Conservation (phyloP, 139 green algal species). For the Coelastrella sp. region DNA sequence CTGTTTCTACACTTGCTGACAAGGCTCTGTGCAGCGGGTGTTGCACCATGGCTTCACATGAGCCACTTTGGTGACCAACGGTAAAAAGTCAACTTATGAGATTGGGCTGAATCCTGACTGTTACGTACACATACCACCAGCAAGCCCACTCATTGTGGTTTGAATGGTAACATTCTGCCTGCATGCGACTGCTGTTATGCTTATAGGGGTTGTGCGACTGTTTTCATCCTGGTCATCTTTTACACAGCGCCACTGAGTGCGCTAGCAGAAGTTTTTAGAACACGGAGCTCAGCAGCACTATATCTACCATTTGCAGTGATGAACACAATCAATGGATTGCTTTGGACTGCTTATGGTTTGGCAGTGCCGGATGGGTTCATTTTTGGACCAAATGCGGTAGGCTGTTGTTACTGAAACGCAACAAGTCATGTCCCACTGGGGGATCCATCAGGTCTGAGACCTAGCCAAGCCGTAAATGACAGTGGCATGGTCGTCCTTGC, state of each 20-base stretch:
- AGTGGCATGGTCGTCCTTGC: no score
- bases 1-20: no score
- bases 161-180: neutral
- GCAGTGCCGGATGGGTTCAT: conserved; percentile 42
- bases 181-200: no score
- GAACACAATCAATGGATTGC: conserved; percentile 28
- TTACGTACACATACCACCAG: no score
- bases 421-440: no score
- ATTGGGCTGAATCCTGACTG: no score
- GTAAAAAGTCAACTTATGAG: no score
- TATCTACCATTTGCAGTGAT: conserved; percentile 40
- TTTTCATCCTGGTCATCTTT: conserved; percentile 45
- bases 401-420: no score
- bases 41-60: neutral
- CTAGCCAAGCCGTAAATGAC: no score
- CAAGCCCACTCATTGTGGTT: no score
- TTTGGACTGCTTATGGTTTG: conserved; percentile 34
- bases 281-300: conserved; percentile 32
- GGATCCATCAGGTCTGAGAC: no score
- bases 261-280: conserved; percentile 35
- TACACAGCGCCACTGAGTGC: conserved; percentile 36
- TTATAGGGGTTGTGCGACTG: conserved; percentile 27
- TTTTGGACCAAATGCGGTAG: conserved; percentile 38
- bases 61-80: neutral
- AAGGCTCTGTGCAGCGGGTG: no score